Evolutionary conservation across 164 flowering plant genomes (phyloP).

Genomic region (Annona cherimola): DNA sequence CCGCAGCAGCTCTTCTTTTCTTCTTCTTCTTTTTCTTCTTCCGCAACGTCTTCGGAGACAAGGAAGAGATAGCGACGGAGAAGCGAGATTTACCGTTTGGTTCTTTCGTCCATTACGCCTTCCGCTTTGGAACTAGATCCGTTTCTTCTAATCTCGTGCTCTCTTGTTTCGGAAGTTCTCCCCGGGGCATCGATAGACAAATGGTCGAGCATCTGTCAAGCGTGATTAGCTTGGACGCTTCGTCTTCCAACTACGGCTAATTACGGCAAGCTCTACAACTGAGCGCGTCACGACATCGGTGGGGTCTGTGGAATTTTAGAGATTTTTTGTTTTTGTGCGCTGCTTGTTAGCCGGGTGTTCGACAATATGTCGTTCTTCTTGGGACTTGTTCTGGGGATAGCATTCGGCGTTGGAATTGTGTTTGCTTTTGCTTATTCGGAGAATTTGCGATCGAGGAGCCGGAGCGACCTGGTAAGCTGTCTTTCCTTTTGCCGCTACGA

Average conservation of each 20-base stretch:
- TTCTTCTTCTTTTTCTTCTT: not conserved
- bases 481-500: not conserved
- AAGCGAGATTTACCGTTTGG: not conserved
- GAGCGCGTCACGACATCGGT: not conserved
- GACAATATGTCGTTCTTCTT: constrained; percentile 48
- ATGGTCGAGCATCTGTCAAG: not conserved
- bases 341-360: not conserved
- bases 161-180: not conserved
- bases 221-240: not conserved
- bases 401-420: constrained; percentile 46
- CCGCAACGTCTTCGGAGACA: no score
- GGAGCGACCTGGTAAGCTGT: constrained; percentile 49
- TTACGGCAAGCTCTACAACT: not conserved
- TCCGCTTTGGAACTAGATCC: not conserved
- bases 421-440: constrained; percentile 57
- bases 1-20: not conserved
- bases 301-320: not conserved
- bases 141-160: not conserved
- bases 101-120: not conserved
- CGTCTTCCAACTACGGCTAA: not conserved
- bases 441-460: constrained; percentile 51
- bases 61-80: no score
- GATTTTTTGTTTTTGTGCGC: not conserved
- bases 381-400: constrained; percentile 56
- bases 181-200: not conserved